phyloP scores from a whole-genome alignment of 257 asterid species.

The Solanum chaucha region DNA sequence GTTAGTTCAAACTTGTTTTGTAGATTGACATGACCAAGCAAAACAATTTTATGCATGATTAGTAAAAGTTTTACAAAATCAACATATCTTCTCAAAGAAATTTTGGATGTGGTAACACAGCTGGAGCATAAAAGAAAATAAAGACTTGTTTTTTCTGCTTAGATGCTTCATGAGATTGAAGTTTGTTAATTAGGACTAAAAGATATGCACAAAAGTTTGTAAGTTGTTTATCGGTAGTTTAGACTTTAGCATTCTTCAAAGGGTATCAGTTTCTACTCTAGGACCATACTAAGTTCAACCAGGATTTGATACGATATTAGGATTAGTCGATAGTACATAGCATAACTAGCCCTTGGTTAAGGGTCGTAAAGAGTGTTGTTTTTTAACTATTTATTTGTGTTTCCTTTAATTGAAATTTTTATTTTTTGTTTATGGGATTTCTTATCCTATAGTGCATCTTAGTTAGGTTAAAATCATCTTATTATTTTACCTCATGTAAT shows the following conservation, averaged over 20 bases:
- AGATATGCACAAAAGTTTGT: not conserved
- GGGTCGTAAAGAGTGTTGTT: not conserved
- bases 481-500: not conserved
- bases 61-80: not conserved
- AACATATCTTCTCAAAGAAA: not conserved
- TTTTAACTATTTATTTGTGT: not conserved
- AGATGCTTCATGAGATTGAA: not conserved
- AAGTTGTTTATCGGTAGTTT: not conserved
- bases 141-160: not conserved
- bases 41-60: not conserved
- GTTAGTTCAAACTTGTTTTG: not conserved
- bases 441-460: not conserved
- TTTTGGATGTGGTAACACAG: not conserved
- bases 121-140: not conserved
- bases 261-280: not conserved
- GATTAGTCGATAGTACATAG: not conserved
- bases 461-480: not conserved
- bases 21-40: not conserved
- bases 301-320: not conserved
- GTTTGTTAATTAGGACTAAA: not conserved
- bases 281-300: not conserved
- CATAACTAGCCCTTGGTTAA: not conserved
- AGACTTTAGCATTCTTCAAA: not conserved
- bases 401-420: not conserved
- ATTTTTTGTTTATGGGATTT: not conserved